phyloP scores from a whole-genome alignment of 495 filamentous ascomycete species.

The Bathelium albidoporum region DNA sequence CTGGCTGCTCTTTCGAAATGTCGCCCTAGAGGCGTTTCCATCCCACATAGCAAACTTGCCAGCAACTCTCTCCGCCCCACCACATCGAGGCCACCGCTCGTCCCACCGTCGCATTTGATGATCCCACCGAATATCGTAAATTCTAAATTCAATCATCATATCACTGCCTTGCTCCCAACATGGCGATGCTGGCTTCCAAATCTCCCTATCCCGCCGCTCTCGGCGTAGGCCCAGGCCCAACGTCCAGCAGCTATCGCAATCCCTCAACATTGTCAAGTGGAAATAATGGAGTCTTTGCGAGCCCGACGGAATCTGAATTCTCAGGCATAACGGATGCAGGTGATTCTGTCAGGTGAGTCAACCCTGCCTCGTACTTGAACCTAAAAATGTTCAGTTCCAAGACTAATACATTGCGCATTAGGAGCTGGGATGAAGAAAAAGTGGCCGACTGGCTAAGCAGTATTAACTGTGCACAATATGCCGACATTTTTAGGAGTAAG shows the following conservation, averaged over 20 bases:
- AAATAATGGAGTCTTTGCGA: conserved; percentile 60
- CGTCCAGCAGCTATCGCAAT: conserved; percentile 45
- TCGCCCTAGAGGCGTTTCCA: neutral
- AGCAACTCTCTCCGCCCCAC: neutral
- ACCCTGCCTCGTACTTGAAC: neutral
- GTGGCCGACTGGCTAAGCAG: conserved; percentile 83
- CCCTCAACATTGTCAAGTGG: conserved; percentile 41
- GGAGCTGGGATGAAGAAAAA: conserved; percentile 80
- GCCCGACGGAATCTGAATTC: conserved; percentile 91
- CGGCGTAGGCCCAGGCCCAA: conserved; percentile 42
- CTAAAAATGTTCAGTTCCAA: conserved; percentile 2
- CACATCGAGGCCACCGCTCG: neutral
- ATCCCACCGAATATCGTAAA: neutral
- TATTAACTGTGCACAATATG: conserved; percentile 88
- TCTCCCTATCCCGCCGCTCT: conserved; percentile 56
- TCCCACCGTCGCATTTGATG: neutral
- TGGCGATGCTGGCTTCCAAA: conserved; percentile 85
- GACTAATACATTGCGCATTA: conserved; percentile 19
- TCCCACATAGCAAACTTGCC: neutral
- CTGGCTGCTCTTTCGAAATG: neutral
- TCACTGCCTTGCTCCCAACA: conserved; percentile 22
- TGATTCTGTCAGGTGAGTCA: conserved; percentile 48
- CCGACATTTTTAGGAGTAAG: conserved; percentile 71
- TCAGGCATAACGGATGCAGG: conserved; percentile 43
- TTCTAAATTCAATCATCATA: neutral